Base-by-base conservation (phyloP, 2,329 filamentous ascomycete genomes). In the Talaromyces sp. region DNA sequence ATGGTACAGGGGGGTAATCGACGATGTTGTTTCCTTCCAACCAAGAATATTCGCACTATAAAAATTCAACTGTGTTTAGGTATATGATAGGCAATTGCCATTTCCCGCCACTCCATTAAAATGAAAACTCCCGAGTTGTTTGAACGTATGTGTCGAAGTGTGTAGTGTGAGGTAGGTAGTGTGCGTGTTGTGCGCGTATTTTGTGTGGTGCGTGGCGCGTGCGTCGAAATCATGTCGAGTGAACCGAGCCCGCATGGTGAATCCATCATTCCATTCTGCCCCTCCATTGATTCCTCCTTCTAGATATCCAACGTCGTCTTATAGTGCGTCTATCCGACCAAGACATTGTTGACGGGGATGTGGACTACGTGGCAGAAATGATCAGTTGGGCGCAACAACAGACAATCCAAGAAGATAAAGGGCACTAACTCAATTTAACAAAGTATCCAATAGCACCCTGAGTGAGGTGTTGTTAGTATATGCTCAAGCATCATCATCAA, bases 361-460 rank as follows among this genome's bases (percentile, higher is more conserved):
- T 79, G 77, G 67, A 79, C 77, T 79, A 11, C 15, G 11, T 25
- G 5, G 5, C 39, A n/a, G 6, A 60, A 39, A 36, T 10, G 22
- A 17, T 54, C 40, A 58, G 51, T 17, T 22, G 15, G 10, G 17
- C 28, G 10, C 25, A 46, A 13, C n/a, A 19, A 21, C 25, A 21
- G n/a, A 21, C n/a, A 37, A 43, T 28, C 11, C 11, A 21, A 5
- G 40, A 19, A 25, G 4, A 45, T n/a, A 28, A 46, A 22, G 22
- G 45, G 17, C 22, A 74, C 79, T 63, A 67, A 83, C 81, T 83
- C 70, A 84, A 71, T 74, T 84, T 84, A 63, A 84, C 80, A 57
- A 84, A 76, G 70, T 84, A 84, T 60, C 81, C 81, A 64, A 83
- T 84, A 52, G 80, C 78, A 63, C 80, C 80, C 70, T 70, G 60